Base-by-base conservation (phyloP, 148 eudicot species). In the Rheum nobile region DNA sequence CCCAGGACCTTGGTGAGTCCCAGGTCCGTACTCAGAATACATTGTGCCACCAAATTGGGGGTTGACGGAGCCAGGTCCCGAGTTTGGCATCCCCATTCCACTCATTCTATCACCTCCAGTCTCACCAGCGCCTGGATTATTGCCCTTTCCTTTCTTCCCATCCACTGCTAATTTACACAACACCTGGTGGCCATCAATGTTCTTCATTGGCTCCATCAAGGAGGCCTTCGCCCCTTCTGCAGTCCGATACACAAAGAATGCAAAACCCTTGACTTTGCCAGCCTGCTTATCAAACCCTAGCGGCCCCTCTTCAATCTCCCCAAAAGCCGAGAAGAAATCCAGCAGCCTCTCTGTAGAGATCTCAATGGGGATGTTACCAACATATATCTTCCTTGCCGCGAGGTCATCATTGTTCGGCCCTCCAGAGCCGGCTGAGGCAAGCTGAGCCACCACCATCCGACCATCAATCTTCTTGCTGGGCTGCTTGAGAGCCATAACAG, bases 251-350 rank as follows among this genome's bases (percentile, higher is more conserved):
- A 94, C 92, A 46, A 94, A 91, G 75, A 94, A 91, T 0, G 98
- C 98, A 77, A 91, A 94, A 10, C 98, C 97, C 48, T 82, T 89
- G 0, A 85, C 71, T 67, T 94, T 91, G 34, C 97, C 98, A 1
- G 80, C 84, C 75, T 84, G 88, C 74, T 85, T 88, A 84, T 94
- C 98, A 76, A 91, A 94, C 82, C 97, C 97, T 69, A 94, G 72
- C 22, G 98, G 98, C 46, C 98, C 98, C 41, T 94, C 98, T 73
- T 94, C 98, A 75, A 94, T 82, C 72, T 94, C 98, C 22, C 98
- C 98, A 69, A 79, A 94, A 43, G 72, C 72, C n/a, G 83, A 71
- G 52, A 94, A 94, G 67, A 74, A 84, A 61, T 77, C 84, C 81
- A 94, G 80, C 78, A 94, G 44, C 73, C 89, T 81, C 85, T 94